Evolutionary conservation across 2,329 filamentous ascomycete species (phyloP), one percentile per base, ranked within the genome.

Genomic region (Zymoseptoria crescenta): DNA sequence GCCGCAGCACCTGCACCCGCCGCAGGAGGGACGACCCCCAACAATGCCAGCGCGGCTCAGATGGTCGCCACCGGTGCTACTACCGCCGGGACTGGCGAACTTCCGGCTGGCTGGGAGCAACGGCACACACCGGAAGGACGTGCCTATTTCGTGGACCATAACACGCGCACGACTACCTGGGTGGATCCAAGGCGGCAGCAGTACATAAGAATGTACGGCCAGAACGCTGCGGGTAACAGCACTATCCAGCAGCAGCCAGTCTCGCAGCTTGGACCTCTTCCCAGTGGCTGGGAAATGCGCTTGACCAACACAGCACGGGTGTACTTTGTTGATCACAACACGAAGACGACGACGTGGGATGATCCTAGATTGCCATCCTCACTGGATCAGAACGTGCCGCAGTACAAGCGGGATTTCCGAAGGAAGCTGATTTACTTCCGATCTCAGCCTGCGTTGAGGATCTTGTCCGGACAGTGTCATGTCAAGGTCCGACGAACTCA

Each of bases 271-370:
- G 94, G 94, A 3, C 94, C 94, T 27, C 77, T 99, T 53, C 94
- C 94, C 2, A 97, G 94, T 70, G 94, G 94, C 2, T 99, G 94
- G 94, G 94, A 99, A 80, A 99, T 99, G 94, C 90, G 94, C 61
- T 85, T 99, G 55, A 99, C 94, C 56, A 97, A 99, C 75, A 99
- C 94, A 13, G 94, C 94, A 28, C 84, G 94, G 60, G 94, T 99
- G 16, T 99, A 99, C 77, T 99, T 99, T 74, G 94, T 99, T 51
- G 94, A 99, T 71, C 94, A 99, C 78, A 99, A 99, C 77, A 99
- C 94, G 51, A 99, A 99, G 81, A 99, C 94, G 0, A 99, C 94
- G 3, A 99, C 94, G 0, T 99, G 94, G 94, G 94, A 99, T 72
- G 94, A 99, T 71, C 94, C 94, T 41, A 85, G 94, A 71, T 79